phyloP scores from a whole-genome alignment of 257 asterid species.

The Fraxinus pennsylvanica region DNA sequence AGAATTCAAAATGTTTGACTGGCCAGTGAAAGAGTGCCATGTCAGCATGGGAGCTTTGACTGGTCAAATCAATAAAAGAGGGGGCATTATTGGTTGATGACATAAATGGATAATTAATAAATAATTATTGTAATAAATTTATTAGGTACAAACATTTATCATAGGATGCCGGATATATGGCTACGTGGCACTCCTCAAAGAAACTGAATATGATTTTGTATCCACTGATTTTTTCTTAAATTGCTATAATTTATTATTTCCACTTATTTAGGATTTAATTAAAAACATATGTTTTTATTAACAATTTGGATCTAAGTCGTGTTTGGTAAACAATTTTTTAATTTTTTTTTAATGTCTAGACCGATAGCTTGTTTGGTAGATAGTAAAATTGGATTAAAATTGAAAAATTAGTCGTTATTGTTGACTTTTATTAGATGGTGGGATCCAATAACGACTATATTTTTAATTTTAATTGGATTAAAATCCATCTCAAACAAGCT shows the following conservation, averaged over 20 bases:
- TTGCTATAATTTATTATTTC: not conserved
- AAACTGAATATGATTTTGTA: conserved; percentile 13
- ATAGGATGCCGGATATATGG: conserved; percentile 10
- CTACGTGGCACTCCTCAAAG: conserved; percentile 13
- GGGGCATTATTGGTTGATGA: conserved; percentile 37
- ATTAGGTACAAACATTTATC: not conserved
- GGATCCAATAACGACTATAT: too few species aligned
- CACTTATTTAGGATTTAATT: not conserved
- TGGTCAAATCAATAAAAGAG: conserved; percentile 30
- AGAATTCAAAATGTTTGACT: conserved; percentile 30
- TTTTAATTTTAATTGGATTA: too few species aligned
- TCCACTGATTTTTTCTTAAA: conserved; percentile 20
- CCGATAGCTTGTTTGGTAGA: too few species aligned
- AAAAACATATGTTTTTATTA: not conserved
- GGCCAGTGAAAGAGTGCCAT: conserved; percentile 29
- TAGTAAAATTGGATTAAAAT: too few species aligned
- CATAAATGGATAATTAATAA: conserved; percentile 27
- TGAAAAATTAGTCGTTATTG: too few species aligned
- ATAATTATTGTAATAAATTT: conserved; percentile 36
- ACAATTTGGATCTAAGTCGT: not conserved
- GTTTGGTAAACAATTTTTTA: too few species aligned
- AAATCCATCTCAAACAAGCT: too few species aligned
- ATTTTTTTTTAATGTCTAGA: too few species aligned
- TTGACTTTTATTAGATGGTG: too few species aligned
- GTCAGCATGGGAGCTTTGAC: conserved; percentile 31